Evolutionary conservation across 345 rosid species (phyloP), one percentile per base, ranked within the genome.

Genomic region (Psidium friedrichsthalianum): DNA sequence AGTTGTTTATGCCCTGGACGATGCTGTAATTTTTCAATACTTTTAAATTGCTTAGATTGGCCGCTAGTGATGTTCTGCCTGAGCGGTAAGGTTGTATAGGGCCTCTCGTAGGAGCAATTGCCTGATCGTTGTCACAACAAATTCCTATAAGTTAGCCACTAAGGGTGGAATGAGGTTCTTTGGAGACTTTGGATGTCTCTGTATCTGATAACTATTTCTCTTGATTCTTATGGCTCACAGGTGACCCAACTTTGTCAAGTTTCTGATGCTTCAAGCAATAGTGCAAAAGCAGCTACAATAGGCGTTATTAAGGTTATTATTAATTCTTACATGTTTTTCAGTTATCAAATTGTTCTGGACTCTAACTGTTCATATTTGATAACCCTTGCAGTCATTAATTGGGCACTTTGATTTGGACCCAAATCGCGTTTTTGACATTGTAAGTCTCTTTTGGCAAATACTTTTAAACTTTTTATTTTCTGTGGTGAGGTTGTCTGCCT

Each of bases 331-430:
- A 8, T 18, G 22, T 58, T 80, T 56, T 76, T 53, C 59, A 55
- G 58, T 74, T 11, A 36, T 80, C 85, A 40, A 78, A 64, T 76
- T 86, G 82, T 24, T 57, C 36, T 54, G 11, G 42, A 84, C 54
- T 86, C 86, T 90, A 90, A 87, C 87, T 20, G 11, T 25, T 16
- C 16, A 76, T 76, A 61, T 54, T 88, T 42, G 87, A 64, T 84
- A 52, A 82, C 80, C 82, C 82, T 69, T 93, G 94, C 98, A 98
- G 99, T 98, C 99, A 82, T 88, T 98, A 85, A 98, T 98, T 88
- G 99, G 99, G 81, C 99, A 98, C 88, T 98, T 98, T 88, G 99
- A 98, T 93, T 90, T 98, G 89, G 99, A 98, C 86, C 99, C 99
- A 1, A 98, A 98, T 87, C 99, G 99, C 88, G 99, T 98, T 92